These are phyloP conservation scores for Sanghuangporus weigelae DNA, from an alignment of 1,284 basidiomycete genomes.

Conservation along the genomic window DNA sequence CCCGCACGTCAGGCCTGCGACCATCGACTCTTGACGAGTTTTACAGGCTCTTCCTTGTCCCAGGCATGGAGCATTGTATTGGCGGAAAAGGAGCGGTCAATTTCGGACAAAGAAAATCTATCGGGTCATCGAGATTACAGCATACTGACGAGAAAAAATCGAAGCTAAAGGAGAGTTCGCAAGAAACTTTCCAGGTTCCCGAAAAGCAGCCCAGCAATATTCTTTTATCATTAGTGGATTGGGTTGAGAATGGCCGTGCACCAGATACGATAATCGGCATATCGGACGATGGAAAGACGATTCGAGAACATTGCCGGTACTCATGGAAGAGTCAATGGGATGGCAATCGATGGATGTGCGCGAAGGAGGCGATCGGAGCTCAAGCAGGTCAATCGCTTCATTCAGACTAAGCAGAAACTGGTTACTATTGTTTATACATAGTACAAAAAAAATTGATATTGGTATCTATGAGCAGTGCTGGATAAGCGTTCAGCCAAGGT, in stretches of 20 bases:
- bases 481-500: too few species aligned
- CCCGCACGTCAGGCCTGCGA: conserved; percentile 23
- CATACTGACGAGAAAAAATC: neutral
- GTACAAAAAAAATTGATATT: too few species aligned
- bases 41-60: conserved; percentile 37
- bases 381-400: neutral
- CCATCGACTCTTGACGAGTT: conserved; percentile 27
- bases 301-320: conserved; percentile 21
- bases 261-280: conserved; percentile 30
- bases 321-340: conserved; percentile 21
- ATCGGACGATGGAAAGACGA: conserved; percentile 17
- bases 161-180: too few species aligned
- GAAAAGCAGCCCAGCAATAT: conserved; percentile 28
- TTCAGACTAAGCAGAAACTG: too few species aligned
- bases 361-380: neutral
- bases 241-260: conserved; percentile 35
- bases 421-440: too few species aligned
- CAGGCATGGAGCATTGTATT: conserved; percentile 38
- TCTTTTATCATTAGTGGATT: conserved; percentile 33
- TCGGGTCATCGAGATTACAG: neutral
- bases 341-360: neutral
- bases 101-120: conserved; percentile 21
- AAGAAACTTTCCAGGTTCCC: neutral
- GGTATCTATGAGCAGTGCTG: too few species aligned
- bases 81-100: conserved; percentile 19